phyloP scores from a whole-genome alignment of 2,329 filamentous ascomycete species.

The Pseudopithomyces chartarum region DNA sequence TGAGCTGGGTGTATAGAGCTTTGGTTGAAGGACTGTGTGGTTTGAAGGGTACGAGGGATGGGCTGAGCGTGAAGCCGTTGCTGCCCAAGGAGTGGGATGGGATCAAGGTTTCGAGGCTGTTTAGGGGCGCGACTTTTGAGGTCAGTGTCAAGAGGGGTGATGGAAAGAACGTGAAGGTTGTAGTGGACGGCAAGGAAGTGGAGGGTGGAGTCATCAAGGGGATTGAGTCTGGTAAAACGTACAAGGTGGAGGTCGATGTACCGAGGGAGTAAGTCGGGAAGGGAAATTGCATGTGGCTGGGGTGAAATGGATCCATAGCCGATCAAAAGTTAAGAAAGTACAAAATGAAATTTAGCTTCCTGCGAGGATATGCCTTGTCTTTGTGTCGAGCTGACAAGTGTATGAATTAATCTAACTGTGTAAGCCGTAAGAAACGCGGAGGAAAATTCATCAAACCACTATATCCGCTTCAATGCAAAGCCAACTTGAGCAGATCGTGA shows the following conservation, averaged over 20 bases:
- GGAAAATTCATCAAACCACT: neutral
- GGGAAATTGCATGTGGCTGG: neutral
- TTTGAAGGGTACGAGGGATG: conserved; percentile 55
- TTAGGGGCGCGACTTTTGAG: conserved; percentile 58
- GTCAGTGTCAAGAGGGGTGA: conserved; percentile 52
- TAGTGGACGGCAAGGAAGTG: conserved; percentile 45
- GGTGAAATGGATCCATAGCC: too few relatives aligned
- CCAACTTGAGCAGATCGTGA: neutral
- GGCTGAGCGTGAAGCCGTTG: conserved; percentile 56
- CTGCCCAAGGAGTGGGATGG: conserved; percentile 57
- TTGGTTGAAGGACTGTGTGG: conserved; percentile 63
- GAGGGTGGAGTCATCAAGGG: conserved; percentile 49
- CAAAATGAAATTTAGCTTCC: too few relatives aligned
- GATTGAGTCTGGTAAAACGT: conserved; percentile 52
- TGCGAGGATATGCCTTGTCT: too few relatives aligned
- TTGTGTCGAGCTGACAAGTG: too few relatives aligned
- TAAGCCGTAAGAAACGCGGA: too few relatives aligned
- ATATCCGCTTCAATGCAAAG: neutral
- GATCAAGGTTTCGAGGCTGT: conserved; percentile 55
- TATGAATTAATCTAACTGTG: too few relatives aligned
- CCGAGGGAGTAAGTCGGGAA: conserved; percentile 16
- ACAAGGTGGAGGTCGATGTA: conserved; percentile 50
- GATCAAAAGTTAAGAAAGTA: too few relatives aligned
- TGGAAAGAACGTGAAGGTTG: conserved; percentile 50
- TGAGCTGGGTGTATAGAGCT: conserved; percentile 62